Percentiles rank a stretch among this genome's conserved stretches.
Evolutionary conservation across 768 basidiomycete genomes (phyloP).

Genomic region (Obba rivulosa): DNA sequence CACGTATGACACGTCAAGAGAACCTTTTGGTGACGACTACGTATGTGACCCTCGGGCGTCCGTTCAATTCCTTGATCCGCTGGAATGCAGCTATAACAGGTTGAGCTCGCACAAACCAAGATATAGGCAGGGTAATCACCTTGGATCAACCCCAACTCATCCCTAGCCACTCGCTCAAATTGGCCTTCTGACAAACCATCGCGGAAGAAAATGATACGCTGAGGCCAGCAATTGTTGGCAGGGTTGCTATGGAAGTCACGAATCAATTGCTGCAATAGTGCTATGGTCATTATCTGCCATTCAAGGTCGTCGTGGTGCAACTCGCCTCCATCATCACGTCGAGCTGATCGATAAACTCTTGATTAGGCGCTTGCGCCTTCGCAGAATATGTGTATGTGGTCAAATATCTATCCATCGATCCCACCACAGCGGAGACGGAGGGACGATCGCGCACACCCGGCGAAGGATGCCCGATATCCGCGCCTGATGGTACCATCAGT

Average conservation of each 20-base stretch:
- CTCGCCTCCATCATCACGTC: slow-evolving; percentile 27
- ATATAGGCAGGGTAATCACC: not conserved
- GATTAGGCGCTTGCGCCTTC: slow-evolving; percentile 22
- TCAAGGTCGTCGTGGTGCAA: not conserved
- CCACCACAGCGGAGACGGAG: slow-evolving; percentile 56
- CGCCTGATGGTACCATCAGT: slow-evolving; percentile 17
- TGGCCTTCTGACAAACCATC: slow-evolving; percentile 52
- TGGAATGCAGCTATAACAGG: not conserved
- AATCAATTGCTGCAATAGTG: not conserved
- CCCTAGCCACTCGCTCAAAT: slow-evolving; percentile 30
- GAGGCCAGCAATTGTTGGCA: slow-evolving; percentile 4
- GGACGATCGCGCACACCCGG: slow-evolving; percentile 47
- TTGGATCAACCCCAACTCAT: slow-evolving; percentile 1
- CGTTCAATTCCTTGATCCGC: slow-evolving; percentile 34
- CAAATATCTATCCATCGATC: slow-evolving; percentile 41
- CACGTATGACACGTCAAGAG: not conserved
- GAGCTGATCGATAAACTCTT: slow-evolving; percentile 27
- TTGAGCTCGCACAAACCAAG: not conserved
- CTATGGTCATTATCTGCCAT: not conserved
- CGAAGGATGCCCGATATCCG: slow-evolving; percentile 52
- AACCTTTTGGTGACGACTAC: slow-evolving; percentile 57
- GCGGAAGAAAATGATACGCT: slow-evolving; percentile 24
- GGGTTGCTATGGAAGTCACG: not conserved
- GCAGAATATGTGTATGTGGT: slow-evolving; percentile 35
- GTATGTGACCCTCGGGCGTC: slow-evolving; percentile 42